These are phyloP conservation scores for Pseudotulostoma volvatum DNA, from an alignment of 495 filamentous ascomycete species.

Conservation along the genomic window DNA sequence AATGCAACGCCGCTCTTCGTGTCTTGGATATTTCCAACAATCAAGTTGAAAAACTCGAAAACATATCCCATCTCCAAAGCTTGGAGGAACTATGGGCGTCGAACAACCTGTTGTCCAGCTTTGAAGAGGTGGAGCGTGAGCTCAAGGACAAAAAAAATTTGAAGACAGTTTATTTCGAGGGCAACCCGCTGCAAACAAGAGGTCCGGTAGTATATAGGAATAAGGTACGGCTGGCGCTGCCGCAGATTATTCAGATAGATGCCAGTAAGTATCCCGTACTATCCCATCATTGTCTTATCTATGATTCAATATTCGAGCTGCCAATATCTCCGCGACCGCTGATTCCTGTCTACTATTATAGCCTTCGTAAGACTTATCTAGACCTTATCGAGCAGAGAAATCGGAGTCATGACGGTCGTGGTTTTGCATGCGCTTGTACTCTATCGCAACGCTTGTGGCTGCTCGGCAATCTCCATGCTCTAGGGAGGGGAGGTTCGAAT, in stretches of 20 bases:
- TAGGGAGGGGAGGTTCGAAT: too few species aligned
- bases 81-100: constrained; percentile 93
- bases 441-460: too few species aligned
- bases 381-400: too few species aligned
- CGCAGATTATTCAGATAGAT: constrained; percentile 84
- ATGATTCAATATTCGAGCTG: too few species aligned
- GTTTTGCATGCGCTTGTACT: too few species aligned
- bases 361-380: too few species aligned
- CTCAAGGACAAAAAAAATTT: constrained; percentile 62
- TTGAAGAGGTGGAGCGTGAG: constrained; percentile 70
- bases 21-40: constrained; percentile 88
- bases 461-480: too few species aligned
- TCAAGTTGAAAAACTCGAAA: constrained; percentile 54
- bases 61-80: constrained; percentile 47
- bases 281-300: too few species aligned
- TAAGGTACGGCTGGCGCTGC: constrained; percentile 76
- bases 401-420: too few species aligned
- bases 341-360: too few species aligned
- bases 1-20: constrained; percentile 49
- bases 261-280: constrained; percentile 67
- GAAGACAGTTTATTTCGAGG: constrained; percentile 93
- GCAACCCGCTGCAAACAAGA: constrained; percentile 71
- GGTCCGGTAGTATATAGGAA: constrained; percentile 72
- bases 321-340: too few species aligned
- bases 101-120: constrained; percentile 63